Evolutionary conservation across 208 protist genomes (phyloP).

Genomic region (Wallacemonas collosoma): DNA sequence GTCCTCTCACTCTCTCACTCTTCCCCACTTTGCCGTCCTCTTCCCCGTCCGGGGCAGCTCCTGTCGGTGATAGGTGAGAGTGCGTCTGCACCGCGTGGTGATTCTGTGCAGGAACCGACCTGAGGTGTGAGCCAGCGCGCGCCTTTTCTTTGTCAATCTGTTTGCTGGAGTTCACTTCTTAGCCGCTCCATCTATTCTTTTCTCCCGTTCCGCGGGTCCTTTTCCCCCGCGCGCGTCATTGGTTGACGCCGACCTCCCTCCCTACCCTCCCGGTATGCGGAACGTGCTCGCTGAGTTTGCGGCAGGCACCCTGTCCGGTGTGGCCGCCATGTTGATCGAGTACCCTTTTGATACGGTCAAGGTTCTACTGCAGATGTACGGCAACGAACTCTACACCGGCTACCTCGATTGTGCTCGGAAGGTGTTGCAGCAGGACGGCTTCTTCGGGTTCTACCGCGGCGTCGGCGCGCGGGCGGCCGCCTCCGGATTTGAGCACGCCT

Average conservation of each 20-base stretch:
- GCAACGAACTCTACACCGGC: slow-evolving; percentile 40
- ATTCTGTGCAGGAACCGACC: no score
- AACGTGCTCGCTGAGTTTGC: slow-evolving; percentile 50
- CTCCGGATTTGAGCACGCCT: slow-evolving; percentile 78
- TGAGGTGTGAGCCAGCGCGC: no score
- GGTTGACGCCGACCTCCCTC: no score
- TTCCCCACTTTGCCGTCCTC: neutral
- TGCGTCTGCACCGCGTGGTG: no score
- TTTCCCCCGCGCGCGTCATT: neutral
- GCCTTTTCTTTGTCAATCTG: no score
- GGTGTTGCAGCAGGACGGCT: slow-evolving; percentile 56
- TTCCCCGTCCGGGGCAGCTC: neutral
- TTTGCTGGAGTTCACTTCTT: neutral
- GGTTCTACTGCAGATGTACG: slow-evolving; percentile 79
- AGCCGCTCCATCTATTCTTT: neutral
- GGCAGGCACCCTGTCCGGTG: slow-evolving; percentile 67
- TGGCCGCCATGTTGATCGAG: slow-evolving; percentile 74
- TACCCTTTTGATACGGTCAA: slow-evolving; percentile 92
- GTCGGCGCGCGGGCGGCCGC: slow-evolving; percentile 62
- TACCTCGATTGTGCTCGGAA: slow-evolving; percentile 56
- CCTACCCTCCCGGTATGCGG: neutral
- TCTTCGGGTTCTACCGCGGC: slow-evolving; percentile 81
- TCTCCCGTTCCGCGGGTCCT: neutral
- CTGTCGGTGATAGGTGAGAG: no score
- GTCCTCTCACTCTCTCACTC: neutral